Base-by-base conservation (phyloP, 2,329 filamentous ascomycete genomes). In the Penicillium crustosum region DNA sequence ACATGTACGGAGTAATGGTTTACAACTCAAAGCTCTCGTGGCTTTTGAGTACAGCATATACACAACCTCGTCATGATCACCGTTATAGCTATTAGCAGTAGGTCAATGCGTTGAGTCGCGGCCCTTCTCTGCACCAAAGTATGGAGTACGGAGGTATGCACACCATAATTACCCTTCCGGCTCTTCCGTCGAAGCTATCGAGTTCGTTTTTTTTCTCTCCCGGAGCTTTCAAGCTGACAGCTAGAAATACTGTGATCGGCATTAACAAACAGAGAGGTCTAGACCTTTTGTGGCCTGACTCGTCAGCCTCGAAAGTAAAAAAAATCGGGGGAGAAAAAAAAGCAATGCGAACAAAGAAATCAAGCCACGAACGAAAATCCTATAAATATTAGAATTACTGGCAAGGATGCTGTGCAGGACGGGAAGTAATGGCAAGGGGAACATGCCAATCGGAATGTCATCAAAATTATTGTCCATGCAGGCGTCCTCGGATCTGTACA, bases 81-180 rank as follows among this genome's bases (percentile, higher is more conserved):
- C 55, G 42, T 61, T 59, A 63, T n/a, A 61, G 39, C 44, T 57
- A 54, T 47, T 60, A 49, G 49, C 23, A 45, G 38, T 53, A 61
- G 63, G 64, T 65, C 64, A 62, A 56, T 65, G 64, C 64, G 60
- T 56, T 19, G 38, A 55, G 58, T 61, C 60, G 49, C 49, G 59
- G 55, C 55, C 58, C 49, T 58, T 56, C 53, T 49, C 49, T 57
- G 51, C 58, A 55, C 50, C n/a, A 9, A 54, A 55, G 39, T 48
- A 48, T 48, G 29, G 44, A 33, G 29, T 47, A 33, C 19, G 13
- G 13, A 33, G 41, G 35, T 45, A 65, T 66, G 64, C 64, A 66
- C 52, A 63, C 58, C 64, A 64, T 65, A 65, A 58, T 65, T 65
- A 21, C 58, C 64, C 55, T 57, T 60, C 52, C 43, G 52, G 41